Evolutionary conservation across 2,329 filamentous ascomycete genomes (phyloP).

Genomic region (Fusarium illudens): DNA sequence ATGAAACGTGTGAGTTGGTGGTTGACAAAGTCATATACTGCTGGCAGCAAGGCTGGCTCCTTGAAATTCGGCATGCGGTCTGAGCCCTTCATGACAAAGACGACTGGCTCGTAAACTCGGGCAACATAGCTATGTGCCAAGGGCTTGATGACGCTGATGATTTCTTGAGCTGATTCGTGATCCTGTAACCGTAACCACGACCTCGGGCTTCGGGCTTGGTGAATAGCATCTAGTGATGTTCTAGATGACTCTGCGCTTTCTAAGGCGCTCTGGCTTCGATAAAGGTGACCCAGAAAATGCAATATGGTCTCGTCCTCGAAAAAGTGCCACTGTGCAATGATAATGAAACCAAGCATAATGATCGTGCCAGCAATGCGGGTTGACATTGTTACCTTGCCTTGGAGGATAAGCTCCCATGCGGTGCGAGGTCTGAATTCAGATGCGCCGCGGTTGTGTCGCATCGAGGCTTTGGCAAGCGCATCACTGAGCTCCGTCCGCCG

Average conservation of each 20-base stretch:
- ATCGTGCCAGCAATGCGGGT: constrained; percentile 79
- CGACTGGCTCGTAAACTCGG: constrained; percentile 76
- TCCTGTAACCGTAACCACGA: constrained; percentile 82
- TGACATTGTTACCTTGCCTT: constrained; percentile 72
- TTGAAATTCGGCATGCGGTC: constrained; percentile 66
- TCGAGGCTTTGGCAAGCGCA: constrained; percentile 67
- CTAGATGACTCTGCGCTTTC: constrained; percentile 44
- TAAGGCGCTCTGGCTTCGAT: constrained; percentile 20
- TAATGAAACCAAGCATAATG: constrained; percentile 75
- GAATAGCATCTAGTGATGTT: constrained; percentile 63
- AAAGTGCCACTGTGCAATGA: constrained; percentile 81
- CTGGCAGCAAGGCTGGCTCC: constrained; percentile 49
- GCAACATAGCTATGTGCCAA: constrained; percentile 75
- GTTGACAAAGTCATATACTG: constrained; percentile 71
- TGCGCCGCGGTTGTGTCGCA: constrained; percentile 48
- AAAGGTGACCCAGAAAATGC: constrained; percentile 40
- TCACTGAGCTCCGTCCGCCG: constrained; percentile 79
- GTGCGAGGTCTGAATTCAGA: constrained; percentile 37
- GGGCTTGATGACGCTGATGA: constrained; percentile 80
- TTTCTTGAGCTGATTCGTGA: constrained; percentile 78
- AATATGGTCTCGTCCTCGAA: constrained; percentile 66
- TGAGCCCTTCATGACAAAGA: constrained; percentile 75
- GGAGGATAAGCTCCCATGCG: constrained; percentile 68
- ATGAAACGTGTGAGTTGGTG: constrained; percentile 68
- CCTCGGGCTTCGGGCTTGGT: constrained; percentile 78